These are phyloP conservation scores for Aspergillus biplanus DNA, from an alignment of 495 filamentous ascomycete species.

Conservation along the genomic window DNA sequence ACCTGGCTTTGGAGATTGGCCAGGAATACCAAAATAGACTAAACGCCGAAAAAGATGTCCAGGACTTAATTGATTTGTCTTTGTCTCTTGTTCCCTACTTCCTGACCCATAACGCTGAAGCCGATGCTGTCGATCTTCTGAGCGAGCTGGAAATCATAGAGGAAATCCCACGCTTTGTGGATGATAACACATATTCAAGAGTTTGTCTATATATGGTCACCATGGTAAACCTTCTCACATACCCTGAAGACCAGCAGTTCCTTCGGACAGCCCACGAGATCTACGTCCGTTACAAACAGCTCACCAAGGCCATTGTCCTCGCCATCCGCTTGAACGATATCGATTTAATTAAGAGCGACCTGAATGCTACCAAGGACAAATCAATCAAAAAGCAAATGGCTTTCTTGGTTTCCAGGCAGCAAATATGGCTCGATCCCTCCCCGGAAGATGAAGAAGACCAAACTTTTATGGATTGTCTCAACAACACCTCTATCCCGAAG, in stretches of 20 bases:
- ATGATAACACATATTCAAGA: constrained; percentile 89
- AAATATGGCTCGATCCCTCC: constrained; percentile 74
- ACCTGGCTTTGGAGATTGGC: constrained; percentile 93
- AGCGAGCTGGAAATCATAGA: constrained; percentile 97
- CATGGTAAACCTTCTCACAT: constrained; percentile 97
- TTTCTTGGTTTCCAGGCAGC: constrained; percentile 88
- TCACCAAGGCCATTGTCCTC: constrained; percentile 89
- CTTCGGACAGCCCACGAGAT: constrained; percentile 87
- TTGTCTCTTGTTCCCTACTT: constrained; percentile 89
- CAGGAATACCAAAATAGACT: constrained; percentile 85
- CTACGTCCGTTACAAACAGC: constrained; percentile 88
- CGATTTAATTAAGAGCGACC: constrained; percentile 76
- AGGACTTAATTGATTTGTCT: constrained; percentile 82
- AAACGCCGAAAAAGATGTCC: constrained; percentile 61
- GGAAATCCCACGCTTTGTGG: constrained; percentile 82
- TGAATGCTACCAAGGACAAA: constrained; percentile 76
- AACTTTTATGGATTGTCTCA: constrained; percentile 78
- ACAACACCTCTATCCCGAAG: constrained; percentile 83
- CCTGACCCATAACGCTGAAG: constrained; percentile 95
- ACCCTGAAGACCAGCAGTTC: constrained; percentile 94
- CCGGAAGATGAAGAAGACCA: constrained; percentile 67
- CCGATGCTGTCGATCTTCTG: constrained; percentile 95
- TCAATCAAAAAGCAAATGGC: constrained; percentile 92
- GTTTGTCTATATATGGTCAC: constrained; percentile 98
- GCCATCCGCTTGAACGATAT: constrained; percentile 91